These are phyloP conservation scores for Eucalyptus regnans DNA, from an alignment of 345 rosid species.

Conservation along the genomic window DNA sequence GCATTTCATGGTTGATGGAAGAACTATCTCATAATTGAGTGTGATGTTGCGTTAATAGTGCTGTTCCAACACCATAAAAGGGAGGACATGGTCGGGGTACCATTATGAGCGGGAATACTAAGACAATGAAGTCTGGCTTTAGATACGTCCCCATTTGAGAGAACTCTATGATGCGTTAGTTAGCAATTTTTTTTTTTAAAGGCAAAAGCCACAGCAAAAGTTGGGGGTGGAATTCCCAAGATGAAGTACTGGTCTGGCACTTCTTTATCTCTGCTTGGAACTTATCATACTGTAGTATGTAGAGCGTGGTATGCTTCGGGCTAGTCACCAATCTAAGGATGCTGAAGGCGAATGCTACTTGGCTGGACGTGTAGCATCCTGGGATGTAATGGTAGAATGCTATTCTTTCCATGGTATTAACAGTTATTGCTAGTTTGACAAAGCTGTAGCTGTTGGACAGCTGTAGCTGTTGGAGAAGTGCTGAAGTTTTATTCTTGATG, in stretches of 20 bases:
- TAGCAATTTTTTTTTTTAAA: background rate
- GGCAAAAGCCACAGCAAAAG: background rate
- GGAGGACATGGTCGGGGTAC: background rate
- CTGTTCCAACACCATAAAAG: background rate
- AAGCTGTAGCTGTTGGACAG: background rate
- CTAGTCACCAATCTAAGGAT: background rate
- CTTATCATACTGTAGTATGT: background rate
- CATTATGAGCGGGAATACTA: background rate
- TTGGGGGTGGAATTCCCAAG: background rate
- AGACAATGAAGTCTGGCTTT: background rate
- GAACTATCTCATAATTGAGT: background rate
- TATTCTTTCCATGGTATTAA: background rate
- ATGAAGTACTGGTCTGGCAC: background rate
- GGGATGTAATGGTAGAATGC: background rate
- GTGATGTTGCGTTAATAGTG: background rate
- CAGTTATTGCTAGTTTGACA: background rate
- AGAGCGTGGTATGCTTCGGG: background rate
- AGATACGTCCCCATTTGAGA: background rate
- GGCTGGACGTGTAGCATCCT: background rate
- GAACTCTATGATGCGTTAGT: background rate
- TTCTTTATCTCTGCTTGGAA: background rate
- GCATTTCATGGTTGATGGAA: background rate
- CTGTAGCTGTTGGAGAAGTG: background rate
- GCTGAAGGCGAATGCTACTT: background rate
- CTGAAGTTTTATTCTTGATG: background rate